These are phyloP conservation scores for Chlamydomonas sphaeroides DNA, from an alignment of 139 green algal genomes.

Conservation along the genomic window DNA sequence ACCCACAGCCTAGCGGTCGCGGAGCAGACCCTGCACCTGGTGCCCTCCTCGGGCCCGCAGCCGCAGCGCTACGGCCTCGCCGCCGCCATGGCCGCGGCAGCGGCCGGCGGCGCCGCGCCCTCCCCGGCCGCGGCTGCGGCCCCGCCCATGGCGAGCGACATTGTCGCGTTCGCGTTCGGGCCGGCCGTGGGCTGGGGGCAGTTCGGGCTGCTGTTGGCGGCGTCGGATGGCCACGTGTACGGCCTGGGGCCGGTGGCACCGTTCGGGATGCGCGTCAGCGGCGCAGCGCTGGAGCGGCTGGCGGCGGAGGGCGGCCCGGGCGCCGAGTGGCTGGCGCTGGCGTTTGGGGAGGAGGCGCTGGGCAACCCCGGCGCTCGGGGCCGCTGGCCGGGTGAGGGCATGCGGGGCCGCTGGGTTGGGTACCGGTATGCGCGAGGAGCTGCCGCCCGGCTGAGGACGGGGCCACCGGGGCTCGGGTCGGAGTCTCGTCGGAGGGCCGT, in stretches of 20 bases:
- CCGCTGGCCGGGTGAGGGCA: constrained; percentile 24
- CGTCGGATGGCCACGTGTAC: constrained; percentile 58
- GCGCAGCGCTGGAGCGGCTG: constrained; percentile 28
- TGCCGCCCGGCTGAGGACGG: too few relatives aligned
- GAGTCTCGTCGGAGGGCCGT: too few relatives aligned
- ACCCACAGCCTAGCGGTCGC: constrained; percentile 32
- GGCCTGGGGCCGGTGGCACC: constrained; percentile 67
- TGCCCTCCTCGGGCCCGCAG: neutral
- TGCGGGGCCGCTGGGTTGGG: neutral
- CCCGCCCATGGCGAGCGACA: neutral
- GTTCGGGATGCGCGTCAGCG: constrained; percentile 50
- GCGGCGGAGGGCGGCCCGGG: constrained; percentile 4
- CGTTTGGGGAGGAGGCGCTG: constrained; percentile 11
- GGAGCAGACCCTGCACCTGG: constrained; percentile 52
- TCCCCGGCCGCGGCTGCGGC: neutral
- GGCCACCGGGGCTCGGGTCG: too few relatives aligned
- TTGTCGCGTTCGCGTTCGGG: constrained; percentile 66
- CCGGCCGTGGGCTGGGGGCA: constrained; percentile 56
- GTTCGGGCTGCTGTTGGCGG: constrained; percentile 58
- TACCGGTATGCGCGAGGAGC: too few relatives aligned
- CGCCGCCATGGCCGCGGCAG: too few relatives aligned
- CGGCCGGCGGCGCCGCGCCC: too few relatives aligned
- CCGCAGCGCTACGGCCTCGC: constrained; percentile 26
- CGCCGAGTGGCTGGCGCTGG: constrained; percentile 6
- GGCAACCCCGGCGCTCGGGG: neutral